Base-by-base conservation (phyloP, 441 rosid genomes). In the Eutrema salsugineum region DNA sequence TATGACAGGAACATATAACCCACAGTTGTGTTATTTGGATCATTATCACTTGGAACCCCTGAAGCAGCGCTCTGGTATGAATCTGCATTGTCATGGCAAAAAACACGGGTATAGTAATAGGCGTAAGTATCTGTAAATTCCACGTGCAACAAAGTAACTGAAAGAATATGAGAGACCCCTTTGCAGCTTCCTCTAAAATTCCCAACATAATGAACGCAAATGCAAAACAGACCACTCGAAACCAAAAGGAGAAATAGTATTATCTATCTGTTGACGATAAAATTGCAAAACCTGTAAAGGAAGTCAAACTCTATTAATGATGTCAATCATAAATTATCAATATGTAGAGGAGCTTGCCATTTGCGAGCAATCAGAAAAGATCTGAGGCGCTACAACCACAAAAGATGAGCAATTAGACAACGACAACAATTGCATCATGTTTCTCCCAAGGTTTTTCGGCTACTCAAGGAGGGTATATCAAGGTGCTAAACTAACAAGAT, bases 1-100 rank as follows among this genome's bases (percentile, higher is more conserved):
- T 24, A 62, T 24, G 33, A 79, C 55, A 24, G 47, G 53, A 69
- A 72, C 66, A 88, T 32, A 32, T 42, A 74, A 74, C 94, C 73
- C 84, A 94, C 99, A 53, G 97, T 94, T 62, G 98, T 94, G 73
- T 94, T 94, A 80, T 75, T 89, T 16, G 97, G 97, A 77, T 91
- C 97, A 56, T 74, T 83, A 64, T 94, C 99, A 66, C 60, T 82
- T 65, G 81, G 93, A 63, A 66, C 49, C 77, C 85, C 90, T 66
- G 85, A 84, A 64, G 83, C 68, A 71, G 55, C 39, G 6, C 78
- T 83, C 84, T 84, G 91, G 79, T 82, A 83, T 19, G 97, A 83
- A 73, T 89, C 99, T 94, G 97, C 90, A 86, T 48, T 66, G 48
- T 68, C 53, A 72, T 30, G 62, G 1, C 28, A 36, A 63, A 46